Evolutionary conservation across 176 grass and related monocot genomes (phyloP).

Genomic region (Cenchrus purpureus): DNA sequence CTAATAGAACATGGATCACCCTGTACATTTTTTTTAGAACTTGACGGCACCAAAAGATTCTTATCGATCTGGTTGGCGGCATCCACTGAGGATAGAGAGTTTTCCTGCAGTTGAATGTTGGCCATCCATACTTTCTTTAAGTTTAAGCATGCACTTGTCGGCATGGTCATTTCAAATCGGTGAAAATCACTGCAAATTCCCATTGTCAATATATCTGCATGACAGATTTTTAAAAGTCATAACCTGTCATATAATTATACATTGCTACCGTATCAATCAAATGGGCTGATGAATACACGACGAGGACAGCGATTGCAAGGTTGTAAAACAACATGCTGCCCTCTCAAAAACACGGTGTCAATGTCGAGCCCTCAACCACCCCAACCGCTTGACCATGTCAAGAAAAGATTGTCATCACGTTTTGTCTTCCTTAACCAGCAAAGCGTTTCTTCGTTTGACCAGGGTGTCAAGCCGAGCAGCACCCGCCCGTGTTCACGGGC

Average conservation of each 20-base stretch:
- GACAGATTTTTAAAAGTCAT: background rate
- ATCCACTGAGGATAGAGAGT: background rate
- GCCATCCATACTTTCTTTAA: background rate
- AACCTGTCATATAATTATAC: background rate
- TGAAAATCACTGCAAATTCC: background rate
- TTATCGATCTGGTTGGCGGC: background rate
- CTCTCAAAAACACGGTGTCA: slow-evolving; percentile 17
- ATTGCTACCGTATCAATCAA: background rate
- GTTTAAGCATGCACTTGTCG: background rate
- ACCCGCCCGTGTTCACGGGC: slow-evolving; percentile 48
- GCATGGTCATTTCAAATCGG: background rate
- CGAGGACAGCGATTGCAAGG: slow-evolving; percentile 24
- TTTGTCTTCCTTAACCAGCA: background rate
- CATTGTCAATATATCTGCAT: background rate
- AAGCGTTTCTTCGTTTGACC: slow-evolving; percentile 12
- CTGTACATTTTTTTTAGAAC: slow-evolving; percentile 31
- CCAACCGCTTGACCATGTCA: slow-evolving; percentile 7
- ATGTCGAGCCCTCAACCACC: slow-evolving; percentile 21
- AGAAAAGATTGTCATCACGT: slow-evolving; percentile 18
- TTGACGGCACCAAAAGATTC: background rate
- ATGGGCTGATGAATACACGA: background rate
- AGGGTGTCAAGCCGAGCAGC: slow-evolving; percentile 52
- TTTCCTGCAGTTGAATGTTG: background rate
- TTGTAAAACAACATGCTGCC: slow-evolving; percentile 29
- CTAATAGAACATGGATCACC: slow-evolving; percentile 14